These are phyloP conservation scores for Podospora didyma DNA, from an alignment of 495 filamentous ascomycete genomes.

Conservation along the genomic window DNA sequence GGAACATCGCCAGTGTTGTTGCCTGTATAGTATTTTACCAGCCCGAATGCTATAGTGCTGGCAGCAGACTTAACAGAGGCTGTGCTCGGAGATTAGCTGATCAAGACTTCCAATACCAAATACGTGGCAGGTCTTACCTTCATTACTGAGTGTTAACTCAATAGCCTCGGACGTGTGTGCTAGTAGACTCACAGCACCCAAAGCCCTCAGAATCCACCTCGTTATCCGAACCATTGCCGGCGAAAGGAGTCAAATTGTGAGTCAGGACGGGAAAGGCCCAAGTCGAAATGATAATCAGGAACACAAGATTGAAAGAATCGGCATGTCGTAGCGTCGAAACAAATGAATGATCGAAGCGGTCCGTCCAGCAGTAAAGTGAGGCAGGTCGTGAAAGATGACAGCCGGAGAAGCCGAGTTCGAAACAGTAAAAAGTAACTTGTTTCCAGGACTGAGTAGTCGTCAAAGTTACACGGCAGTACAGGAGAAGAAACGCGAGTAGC, in stretches of 20 bases:
- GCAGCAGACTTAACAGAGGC: constrained; percentile 41
- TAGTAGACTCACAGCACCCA: constrained; percentile 19
- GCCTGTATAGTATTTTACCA: constrained; percentile 62
- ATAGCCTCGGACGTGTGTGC: constrained; percentile 22
- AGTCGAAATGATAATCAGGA: background rate
- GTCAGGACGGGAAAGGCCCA: background rate
- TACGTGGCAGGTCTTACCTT: constrained; percentile 14
- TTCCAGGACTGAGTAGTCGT: background rate
- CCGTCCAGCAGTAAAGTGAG: background rate
- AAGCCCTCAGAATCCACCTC: constrained; percentile 16
- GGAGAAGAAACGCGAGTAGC: constrained; percentile 12
- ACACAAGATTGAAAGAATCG: background rate
- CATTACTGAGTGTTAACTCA: constrained; percentile 21
- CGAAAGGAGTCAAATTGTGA: background rate
- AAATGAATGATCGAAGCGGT: background rate
- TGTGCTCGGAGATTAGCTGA: constrained; percentile 13
- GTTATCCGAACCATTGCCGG: constrained; percentile 15
- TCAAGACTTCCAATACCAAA: background rate
- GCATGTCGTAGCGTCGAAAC: background rate
- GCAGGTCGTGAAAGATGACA: background rate
- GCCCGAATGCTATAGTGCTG: constrained; percentile 41
- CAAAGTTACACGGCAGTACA: no score
- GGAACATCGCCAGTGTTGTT: constrained; percentile 65
- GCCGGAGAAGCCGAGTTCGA: background rate
- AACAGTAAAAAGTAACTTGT: background rate